Percentiles rank a stretch among this genome's conserved stretches.
Evolutionary conservation across 1,284 basidiomycete genomes (phyloP).

Genomic region (Tilletiaria anomala): DNA sequence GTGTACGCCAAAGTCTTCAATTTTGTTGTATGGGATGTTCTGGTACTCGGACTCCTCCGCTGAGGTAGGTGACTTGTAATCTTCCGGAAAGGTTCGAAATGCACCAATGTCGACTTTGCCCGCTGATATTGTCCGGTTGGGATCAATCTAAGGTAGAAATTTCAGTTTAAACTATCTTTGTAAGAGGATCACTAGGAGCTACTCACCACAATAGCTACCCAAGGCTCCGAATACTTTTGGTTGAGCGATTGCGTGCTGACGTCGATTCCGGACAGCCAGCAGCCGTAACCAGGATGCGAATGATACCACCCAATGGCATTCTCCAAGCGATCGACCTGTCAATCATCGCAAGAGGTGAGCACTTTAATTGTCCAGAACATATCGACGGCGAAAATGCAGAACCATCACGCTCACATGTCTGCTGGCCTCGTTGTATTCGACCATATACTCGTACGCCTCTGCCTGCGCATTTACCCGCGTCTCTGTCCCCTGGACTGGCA

Average conservation of each 20-base stretch:
- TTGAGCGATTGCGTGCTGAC: slow-evolving; percentile 90
- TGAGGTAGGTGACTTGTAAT: slow-evolving; percentile 25
- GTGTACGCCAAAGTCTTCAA: slow-evolving; percentile 58
- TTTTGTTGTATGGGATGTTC: slow-evolving; percentile 60
- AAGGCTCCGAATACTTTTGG: slow-evolving; percentile 87
- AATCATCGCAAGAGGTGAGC: neutral
- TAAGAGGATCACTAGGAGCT: slow-evolving; percentile 1
- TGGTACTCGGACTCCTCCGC: slow-evolving; percentile 67
- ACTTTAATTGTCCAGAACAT: neutral
- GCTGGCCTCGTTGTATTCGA: slow-evolving; percentile 68
- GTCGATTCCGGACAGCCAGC: slow-evolving; percentile 92
- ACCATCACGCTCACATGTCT: slow-evolving; percentile 49
- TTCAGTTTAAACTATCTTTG: slow-evolving; percentile 1
- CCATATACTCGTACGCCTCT: slow-evolving; percentile 98
- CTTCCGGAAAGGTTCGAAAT: slow-evolving; percentile 86
- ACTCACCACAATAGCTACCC: slow-evolving; percentile 93
- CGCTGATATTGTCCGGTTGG: slow-evolving; percentile 90
- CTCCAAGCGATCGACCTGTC: slow-evolving; percentile 63
- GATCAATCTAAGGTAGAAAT: slow-evolving; percentile 60
- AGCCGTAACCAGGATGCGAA: slow-evolving; percentile 91
- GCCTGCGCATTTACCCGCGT: slow-evolving; percentile 91
- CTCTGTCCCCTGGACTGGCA: slow-evolving; percentile 97
- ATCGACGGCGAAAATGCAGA: neutral
- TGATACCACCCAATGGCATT: slow-evolving; percentile 98
- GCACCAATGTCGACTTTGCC: slow-evolving; percentile 97